Percentiles rank a stretch among this genome's conserved stretches.
These are phyloP conservation scores for Psophocarpus tetragonolobus DNA, from an alignment of 306 rosid species.

Conservation along the genomic window DNA sequence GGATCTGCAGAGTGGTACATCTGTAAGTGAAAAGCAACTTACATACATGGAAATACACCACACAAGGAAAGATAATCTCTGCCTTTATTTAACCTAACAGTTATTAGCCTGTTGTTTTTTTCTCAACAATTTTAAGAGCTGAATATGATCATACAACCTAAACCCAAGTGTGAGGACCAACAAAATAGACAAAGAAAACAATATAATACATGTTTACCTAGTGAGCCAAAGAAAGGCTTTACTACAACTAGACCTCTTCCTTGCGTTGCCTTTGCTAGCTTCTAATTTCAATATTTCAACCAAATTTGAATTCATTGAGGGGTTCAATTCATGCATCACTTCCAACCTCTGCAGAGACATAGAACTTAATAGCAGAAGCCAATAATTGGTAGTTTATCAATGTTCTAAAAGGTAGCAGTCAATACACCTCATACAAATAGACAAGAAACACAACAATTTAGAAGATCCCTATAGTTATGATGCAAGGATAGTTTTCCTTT, in stretches of 20 bases:
- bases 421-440: background rate
- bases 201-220: constrained; percentile 48
- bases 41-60: background rate
- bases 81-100: background rate
- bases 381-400: constrained; percentile 15
- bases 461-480: background rate
- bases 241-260: constrained; percentile 60
- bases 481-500: background rate
- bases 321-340: constrained; percentile 56
- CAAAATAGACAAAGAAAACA: constrained; percentile 16
- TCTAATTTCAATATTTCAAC: constrained; percentile 80
- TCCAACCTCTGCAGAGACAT: constrained; percentile 67
- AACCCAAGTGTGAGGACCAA: background rate
- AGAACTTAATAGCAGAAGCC: constrained; percentile 17
- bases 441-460: background rate
- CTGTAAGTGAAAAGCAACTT: constrained; percentile 5
- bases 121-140: background rate
- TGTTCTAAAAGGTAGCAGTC: constrained; percentile 1
- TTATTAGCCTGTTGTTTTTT: background rate
- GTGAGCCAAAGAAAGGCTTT: constrained; percentile 86
- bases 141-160: constrained; percentile 5
- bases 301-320: constrained; percentile 61
- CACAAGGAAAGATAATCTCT: background rate
- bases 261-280: constrained; percentile 54
- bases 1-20: constrained; percentile 50